Evolutionary conservation across 495 filamentous ascomycete species (phyloP).

Genomic region (Trichoderma gamsii): DNA sequence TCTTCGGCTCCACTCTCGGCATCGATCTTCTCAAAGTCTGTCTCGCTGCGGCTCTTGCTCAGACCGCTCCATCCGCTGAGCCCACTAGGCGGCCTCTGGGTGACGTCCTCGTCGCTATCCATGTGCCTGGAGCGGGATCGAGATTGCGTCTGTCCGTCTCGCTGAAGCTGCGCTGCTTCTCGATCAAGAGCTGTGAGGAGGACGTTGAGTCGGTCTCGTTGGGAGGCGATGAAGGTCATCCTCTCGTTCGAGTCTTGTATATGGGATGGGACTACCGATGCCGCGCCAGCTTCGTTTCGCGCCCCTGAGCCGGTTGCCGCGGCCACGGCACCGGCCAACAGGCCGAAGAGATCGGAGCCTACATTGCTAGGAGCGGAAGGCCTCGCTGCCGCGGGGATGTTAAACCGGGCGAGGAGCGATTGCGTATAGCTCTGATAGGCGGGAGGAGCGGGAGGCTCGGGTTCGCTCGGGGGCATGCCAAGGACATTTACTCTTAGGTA

Average conservation of each 20-base stretch:
- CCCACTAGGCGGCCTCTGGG: constrained; percentile 36
- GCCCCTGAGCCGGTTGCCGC: constrained; percentile 29
- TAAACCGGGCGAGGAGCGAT: constrained; percentile 76
- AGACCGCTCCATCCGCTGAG: constrained; percentile 49
- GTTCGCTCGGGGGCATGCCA: constrained; percentile 52
- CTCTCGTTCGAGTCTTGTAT: constrained; percentile 58
- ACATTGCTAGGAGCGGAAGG: constrained; percentile 33
- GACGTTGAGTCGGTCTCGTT: constrained; percentile 64
- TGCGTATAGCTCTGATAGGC: constrained; percentile 65
- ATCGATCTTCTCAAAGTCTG: constrained; percentile 78
- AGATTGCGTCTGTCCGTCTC: constrained; percentile 24
- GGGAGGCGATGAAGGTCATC: constrained; percentile 61
- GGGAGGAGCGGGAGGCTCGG: constrained; percentile 36
- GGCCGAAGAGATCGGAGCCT: constrained; percentile 63
- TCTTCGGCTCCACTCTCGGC: constrained; percentile 57
- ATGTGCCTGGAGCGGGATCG: constrained; percentile 21
- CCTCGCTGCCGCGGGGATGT: constrained; percentile 55
- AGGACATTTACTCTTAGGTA: constrained; percentile 65
- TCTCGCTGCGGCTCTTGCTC: constrained; percentile 66
- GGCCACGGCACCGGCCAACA: constrained; percentile 63
- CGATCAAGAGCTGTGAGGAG: constrained; percentile 68
- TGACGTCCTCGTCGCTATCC: constrained; percentile 21
- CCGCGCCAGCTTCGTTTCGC: background rate
- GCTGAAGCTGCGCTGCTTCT: constrained; percentile 52
- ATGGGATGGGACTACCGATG: constrained; percentile 55